These are phyloP conservation scores for Phaseolus lunatus DNA, from an alignment of 306 rosid genomes.

Conservation along the genomic window DNA sequence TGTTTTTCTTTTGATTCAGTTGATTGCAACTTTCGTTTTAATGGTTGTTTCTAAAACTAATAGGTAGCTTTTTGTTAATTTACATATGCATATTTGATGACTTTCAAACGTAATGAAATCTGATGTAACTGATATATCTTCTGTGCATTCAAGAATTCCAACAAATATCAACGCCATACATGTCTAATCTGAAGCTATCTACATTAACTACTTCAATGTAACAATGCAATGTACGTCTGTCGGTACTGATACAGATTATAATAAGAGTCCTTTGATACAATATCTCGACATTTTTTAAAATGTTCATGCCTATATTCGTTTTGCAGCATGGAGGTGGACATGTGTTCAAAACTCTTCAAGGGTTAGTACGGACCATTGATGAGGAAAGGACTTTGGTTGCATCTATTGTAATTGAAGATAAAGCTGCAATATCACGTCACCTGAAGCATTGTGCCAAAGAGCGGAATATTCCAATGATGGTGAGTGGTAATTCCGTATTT, in stretches of 20 bases:
- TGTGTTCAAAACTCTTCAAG: conserved; percentile 74
- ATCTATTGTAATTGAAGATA: conserved; percentile 68
- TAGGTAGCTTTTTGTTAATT: background rate
- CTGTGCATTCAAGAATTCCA: background rate
- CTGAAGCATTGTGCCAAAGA: conserved; percentile 78
- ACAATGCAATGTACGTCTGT: background rate
- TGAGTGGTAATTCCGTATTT: conserved; percentile 40
- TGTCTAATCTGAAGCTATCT: conserved; percentile 17
- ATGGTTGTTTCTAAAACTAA: conserved; percentile 26
- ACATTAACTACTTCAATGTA: conserved; percentile 4
- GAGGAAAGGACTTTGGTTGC: conserved; percentile 57
- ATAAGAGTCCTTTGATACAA: conserved; percentile 25
- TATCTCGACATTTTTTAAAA: conserved; percentile 13
- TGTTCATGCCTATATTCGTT: conserved; percentile 1
- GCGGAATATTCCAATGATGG: conserved; percentile 67
- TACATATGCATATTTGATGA: conserved; percentile 10
- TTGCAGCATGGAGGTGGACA: conserved; percentile 83
- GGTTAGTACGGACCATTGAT: conserved; percentile 60
- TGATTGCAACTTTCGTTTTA: conserved; percentile 6
- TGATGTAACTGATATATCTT: conserved; percentile 7
- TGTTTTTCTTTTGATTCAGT: background rate
- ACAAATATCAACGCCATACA: conserved; percentile 8
- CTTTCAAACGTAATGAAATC: background rate
- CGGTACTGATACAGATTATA: background rate
- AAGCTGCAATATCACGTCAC: conserved; percentile 69